A percentile compares a stretch with the other conserved stretches of the same genome.
These are phyloP conservation scores for Grammothele lineata DNA, from an alignment of 768 basidiomycete genomes.

Conservation along the genomic window DNA sequence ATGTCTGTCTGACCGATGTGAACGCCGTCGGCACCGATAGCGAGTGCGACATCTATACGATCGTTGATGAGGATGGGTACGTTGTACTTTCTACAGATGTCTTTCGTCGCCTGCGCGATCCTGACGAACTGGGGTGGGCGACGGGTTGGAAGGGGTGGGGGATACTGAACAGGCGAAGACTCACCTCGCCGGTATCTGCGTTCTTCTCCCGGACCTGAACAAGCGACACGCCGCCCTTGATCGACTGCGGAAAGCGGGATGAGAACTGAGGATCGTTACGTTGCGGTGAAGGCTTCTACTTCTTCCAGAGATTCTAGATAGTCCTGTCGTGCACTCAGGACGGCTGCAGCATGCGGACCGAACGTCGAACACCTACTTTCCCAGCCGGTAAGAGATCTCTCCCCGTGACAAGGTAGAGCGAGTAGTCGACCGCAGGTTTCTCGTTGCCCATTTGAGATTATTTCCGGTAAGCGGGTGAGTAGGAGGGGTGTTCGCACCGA, in stretches of 20 bases:
- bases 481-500: too few species aligned
- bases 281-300: conserved; percentile 33
- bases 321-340: conserved; percentile 35
- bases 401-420: conserved; percentile 86
- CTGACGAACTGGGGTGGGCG: conserved; percentile 57
- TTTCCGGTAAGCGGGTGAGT: too few species aligned
- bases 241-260: conserved; percentile 50
- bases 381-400: conserved; percentile 69
- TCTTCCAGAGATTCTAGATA: conserved; percentile 75
- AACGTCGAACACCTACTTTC: conserved; percentile 45
- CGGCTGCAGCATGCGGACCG: too few species aligned
- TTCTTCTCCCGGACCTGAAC: conserved; percentile 90
- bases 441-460: not conserved
- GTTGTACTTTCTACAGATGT: conserved; percentile 67
- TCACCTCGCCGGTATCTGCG: conserved; percentile 73
- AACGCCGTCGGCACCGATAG: conserved; percentile 71
- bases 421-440: conserved; percentile 45
- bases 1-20: conserved; percentile 91
- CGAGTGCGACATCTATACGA: conserved; percentile 82
- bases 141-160: not conserved
- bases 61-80: conserved; percentile 88
- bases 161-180: conserved; percentile 16
- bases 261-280: too few species aligned
- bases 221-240: conserved; percentile 83
- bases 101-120: conserved; percentile 66